Conservation (phyloP, 2,329 filamentous ascomycete species). For the Sporothrix curviconia region DNA sequence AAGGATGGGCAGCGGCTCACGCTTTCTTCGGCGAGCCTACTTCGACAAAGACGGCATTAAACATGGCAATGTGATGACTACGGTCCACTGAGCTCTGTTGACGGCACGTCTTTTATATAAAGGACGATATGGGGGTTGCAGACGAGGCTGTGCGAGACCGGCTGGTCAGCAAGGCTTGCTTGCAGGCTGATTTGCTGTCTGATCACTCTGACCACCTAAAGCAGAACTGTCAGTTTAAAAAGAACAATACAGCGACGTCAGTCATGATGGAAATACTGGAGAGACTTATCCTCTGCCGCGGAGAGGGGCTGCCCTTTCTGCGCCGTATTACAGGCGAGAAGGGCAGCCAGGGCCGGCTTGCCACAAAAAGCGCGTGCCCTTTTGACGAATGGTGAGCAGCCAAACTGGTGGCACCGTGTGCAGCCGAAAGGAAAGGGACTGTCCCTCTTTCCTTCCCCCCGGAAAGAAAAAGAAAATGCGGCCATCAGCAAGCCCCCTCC, state of each 20-base stretch:
- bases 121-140: too few relatives aligned
- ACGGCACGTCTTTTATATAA: too few relatives aligned
- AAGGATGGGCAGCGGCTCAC: too few relatives aligned
- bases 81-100: too few relatives aligned
- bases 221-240: too few relatives aligned
- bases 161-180: too few relatives aligned
- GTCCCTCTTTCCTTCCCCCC: neutral
- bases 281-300: conserved; percentile 44
- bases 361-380: conserved; percentile 32
- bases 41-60: too few relatives aligned
- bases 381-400: conserved; percentile 21
- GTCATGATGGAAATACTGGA: neutral
- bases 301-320: conserved; percentile 40
- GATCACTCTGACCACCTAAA: too few relatives aligned
- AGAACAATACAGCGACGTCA: neutral
- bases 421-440: neutral
- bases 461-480: conserved; percentile 4
- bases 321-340: conserved; percentile 43
- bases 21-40: too few relatives aligned
- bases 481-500: neutral
- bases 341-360: conserved; percentile 41
- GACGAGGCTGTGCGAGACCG: too few relatives aligned
- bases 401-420: neutral
- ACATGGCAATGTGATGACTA: too few relatives aligned
- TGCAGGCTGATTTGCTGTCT: too few relatives aligned